Evolutionary conservation across 2,329 filamentous ascomycete species (phyloP).

Genomic region (Fusarium buharicum): DNA sequence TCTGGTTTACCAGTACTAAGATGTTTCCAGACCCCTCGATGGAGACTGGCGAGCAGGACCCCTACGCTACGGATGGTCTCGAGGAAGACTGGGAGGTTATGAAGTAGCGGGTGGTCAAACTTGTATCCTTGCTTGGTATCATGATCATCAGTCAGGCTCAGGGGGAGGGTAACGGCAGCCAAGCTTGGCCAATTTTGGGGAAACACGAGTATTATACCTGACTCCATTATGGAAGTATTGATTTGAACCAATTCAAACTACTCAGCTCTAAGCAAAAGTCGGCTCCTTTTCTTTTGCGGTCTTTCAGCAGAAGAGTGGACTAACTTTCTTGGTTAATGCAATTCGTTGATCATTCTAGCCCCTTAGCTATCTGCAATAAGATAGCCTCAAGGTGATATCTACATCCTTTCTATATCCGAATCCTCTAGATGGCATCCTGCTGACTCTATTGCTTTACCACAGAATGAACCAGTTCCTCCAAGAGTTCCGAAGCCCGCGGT

Average conservation of each 20-base stretch:
- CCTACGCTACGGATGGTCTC: neutral
- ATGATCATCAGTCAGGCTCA: neutral
- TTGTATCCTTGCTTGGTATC: neutral
- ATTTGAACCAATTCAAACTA: neutral
- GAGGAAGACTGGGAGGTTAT: neutral
- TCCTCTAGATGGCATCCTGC: neutral
- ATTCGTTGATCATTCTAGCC: neutral
- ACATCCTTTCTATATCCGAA: neutral
- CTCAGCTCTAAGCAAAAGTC: slow-evolving; percentile 1
- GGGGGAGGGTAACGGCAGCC: neutral
- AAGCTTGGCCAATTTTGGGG: neutral
- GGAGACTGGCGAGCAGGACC: neutral
- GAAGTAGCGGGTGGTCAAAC: neutral
- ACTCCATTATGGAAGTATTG: neutral
- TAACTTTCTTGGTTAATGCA: neutral
- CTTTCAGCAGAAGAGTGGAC: no score
- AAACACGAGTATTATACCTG: neutral
- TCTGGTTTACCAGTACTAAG: no score
- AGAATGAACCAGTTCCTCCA: slow-evolving; percentile 44
- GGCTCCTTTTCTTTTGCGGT: neutral
- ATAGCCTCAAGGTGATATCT: neutral
- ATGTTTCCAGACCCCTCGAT: neutral
- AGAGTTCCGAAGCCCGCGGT: slow-evolving; percentile 40
- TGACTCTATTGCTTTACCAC: neutral
- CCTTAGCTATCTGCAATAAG: neutral